Percentiles rank a stretch among this genome's conserved stretches.
Evolutionary conservation across 169 alveolate species (phyloP).

Genomic region (Cryptosporidium sp.): DNA sequence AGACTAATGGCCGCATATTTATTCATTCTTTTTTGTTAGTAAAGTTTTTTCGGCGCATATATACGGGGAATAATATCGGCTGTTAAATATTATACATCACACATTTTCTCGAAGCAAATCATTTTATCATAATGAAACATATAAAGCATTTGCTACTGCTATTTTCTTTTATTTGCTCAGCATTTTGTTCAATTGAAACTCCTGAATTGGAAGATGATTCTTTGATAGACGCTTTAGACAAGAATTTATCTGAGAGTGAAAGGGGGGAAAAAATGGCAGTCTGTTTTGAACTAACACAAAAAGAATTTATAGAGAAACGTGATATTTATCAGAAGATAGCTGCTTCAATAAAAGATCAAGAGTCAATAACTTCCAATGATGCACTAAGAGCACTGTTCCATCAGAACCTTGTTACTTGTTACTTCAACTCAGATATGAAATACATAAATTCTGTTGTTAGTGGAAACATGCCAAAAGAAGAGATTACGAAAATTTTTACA

Average conservation of each 20-base stretch:
- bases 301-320: conserved; percentile 54
- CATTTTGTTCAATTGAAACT: not conserved
- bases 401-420: conserved; percentile 61
- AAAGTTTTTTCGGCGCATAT: not conserved
- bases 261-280: conserved; percentile 44
- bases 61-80: not conserved
- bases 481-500: not conserved
- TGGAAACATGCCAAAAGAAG: not conserved
- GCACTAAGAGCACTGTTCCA: conserved; percentile 69
- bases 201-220: not conserved
- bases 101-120: not conserved
- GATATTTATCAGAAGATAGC: conserved; percentile 49
- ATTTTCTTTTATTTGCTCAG: not conserved
- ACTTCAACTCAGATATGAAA: conserved; percentile 31
- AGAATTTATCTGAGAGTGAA: not conserved
- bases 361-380: conserved; percentile 11
- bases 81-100: not conserved
- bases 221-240: conserved; percentile 30
- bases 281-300: conserved; percentile 60
- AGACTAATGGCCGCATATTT: not conserved
- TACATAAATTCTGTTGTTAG: conserved; percentile 1
- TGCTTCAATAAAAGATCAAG: not conserved
- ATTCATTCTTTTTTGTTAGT: not conserved
- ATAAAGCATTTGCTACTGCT: not conserved
- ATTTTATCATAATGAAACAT: not conserved